Percentiles rank a stretch among this genome's conserved stretches.
Conservation (phyloP, 768 basidiomycete species). For the Boletus pseudo-olivaceus region DNA sequence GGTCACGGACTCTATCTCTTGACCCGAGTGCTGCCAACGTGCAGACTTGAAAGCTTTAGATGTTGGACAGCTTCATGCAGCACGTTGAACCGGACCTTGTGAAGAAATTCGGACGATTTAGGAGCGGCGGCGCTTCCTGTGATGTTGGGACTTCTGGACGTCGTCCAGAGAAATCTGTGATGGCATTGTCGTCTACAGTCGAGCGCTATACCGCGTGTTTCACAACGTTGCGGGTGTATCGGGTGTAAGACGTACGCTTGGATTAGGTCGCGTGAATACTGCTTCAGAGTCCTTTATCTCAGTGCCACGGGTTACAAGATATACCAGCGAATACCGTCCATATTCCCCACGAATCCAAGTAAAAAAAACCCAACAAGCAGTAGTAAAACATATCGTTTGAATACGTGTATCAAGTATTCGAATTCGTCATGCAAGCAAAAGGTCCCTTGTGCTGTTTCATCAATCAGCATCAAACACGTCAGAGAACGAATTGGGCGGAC, state of each 20-base stretch:
- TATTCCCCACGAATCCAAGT: too few species aligned
- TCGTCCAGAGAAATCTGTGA: conserved; percentile 57
- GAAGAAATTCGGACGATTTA: too few species aligned
- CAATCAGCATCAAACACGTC: neutral
- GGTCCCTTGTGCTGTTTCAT: neutral
- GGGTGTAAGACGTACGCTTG: conserved; percentile 30
- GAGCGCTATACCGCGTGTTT: conserved; percentile 54
- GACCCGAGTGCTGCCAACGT: too few species aligned
- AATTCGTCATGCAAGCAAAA: neutral
- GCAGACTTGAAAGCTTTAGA: neutral
- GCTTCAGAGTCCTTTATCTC: neutral
- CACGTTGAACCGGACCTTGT: too few species aligned
- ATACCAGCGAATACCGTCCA: neutral
- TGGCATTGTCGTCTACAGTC: conserved; percentile 50
- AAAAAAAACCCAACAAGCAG: too few species aligned
- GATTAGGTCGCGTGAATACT: neutral
- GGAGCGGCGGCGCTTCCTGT: conserved; percentile 47
- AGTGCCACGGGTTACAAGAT: neutral
- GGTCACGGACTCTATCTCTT: too few species aligned
- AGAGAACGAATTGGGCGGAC: neutral
- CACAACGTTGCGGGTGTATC: conserved; percentile 43
- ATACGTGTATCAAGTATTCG: too few species aligned
- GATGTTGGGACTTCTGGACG: conserved; percentile 48
- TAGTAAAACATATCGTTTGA: too few species aligned
- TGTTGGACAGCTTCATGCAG: too few species aligned